Base-by-base conservation (phyloP, 306 rosid species). In the Quercus gilva region DNA sequence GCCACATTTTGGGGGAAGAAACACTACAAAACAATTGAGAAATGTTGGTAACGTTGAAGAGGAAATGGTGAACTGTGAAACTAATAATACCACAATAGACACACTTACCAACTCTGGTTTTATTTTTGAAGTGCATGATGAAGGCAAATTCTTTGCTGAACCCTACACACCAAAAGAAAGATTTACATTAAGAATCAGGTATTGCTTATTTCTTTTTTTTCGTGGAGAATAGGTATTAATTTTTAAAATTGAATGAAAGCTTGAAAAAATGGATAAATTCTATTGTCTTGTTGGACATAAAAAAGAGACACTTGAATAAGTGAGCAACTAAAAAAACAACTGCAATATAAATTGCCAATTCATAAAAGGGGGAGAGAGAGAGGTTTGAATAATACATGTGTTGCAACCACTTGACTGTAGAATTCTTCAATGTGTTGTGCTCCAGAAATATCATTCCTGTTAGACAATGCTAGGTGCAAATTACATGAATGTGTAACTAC, bases 401-500 rank as follows among this genome's bases (percentile, higher is more conserved):
- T 89, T 49, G 88, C 82, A 35, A 93, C 96, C 73, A 93, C 79
- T 77, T 93, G 82, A 77, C 81, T 76, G 84, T 81, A 95, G 76
- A 80, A 90, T 23, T 72, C 80, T 80, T 83, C 80, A 37, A 95
- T 84, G 61, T 91, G 94, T 11, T 21, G 83, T 53, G 86, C 83
- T 84, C 99, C 99, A 45, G 97, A 84, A 75, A 95, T 85, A 75
- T 93, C 98, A 84, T 83, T 88, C 80, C 99, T 95, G 98, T 82
- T 71, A 70, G 63, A 63, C 64, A 76, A 78, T 31, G 73, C 31
- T 17, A 33, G 61, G 19, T 43, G 63, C 67, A 77, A 73, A 61
- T 77, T 63, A 29, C 59, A 71, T 29, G 56, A 74, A 60, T 45
- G 77, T 56, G 19, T 56, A 53, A 71, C 37, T 35, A 72, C 69